Evolutionary conservation across 306 rosid genomes (phyloP).

Genomic region (Fragaria nilgerrensis): DNA sequence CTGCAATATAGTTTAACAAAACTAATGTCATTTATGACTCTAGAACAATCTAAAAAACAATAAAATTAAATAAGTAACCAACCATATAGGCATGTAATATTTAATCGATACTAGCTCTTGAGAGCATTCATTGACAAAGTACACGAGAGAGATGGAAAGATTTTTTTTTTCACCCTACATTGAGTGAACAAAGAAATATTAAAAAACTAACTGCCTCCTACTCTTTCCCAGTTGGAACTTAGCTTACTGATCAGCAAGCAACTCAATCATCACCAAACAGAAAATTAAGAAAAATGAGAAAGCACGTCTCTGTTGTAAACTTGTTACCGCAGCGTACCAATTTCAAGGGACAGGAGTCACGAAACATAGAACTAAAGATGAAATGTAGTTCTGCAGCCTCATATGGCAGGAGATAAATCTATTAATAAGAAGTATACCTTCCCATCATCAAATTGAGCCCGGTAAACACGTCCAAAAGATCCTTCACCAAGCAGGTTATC

Average conservation of each 20-base stretch:
- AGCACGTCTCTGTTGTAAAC: background rate
- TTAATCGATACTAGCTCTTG: background rate
- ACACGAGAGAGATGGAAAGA: background rate
- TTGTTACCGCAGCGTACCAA: background rate
- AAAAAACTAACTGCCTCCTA: background rate
- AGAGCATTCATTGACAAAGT: background rate
- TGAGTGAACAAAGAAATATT: constrained; percentile 3
- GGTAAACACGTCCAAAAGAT: constrained; percentile 90
- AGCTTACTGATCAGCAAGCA: background rate
- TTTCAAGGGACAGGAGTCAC: background rate
- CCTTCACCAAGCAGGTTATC: constrained; percentile 94
- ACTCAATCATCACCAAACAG: background rate
- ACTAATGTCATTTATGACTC: background rate
- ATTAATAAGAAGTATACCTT: constrained; percentile 48
- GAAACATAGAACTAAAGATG: background rate
- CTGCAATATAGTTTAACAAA: constrained; percentile 39
- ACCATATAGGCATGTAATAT: background rate
- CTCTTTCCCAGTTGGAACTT: background rate
- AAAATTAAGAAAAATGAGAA: background rate
- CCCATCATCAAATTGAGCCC: constrained; percentile 85
- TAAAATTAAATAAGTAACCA: background rate
- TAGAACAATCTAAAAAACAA: background rate
- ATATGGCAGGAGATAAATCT: constrained; percentile 5
- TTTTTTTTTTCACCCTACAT: background rate
- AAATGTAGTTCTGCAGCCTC: background rate